Conservation (phyloP, 306 rosid species). For the Vicia villosa region DNA sequence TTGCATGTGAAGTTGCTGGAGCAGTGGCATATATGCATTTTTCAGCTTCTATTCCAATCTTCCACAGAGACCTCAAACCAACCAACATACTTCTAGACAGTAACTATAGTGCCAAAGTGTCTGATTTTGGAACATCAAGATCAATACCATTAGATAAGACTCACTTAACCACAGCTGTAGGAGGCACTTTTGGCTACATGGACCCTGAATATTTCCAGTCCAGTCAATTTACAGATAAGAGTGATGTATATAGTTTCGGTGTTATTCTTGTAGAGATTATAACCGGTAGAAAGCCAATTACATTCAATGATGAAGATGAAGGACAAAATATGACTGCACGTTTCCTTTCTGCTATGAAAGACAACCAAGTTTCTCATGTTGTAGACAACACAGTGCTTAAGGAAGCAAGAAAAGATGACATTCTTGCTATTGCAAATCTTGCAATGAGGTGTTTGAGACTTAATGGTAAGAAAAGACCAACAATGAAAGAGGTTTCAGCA, state of each 20-base stretch:
- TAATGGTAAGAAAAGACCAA: slow-evolving; percentile 52
- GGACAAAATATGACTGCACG: slow-evolving; percentile 46
- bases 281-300: slow-evolving; percentile 48
- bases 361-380: slow-evolving; percentile 34
- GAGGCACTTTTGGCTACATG: slow-evolving; percentile 70
- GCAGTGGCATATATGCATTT: slow-evolving; percentile 69
- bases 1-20: slow-evolving; percentile 65
- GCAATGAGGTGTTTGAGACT: slow-evolving; percentile 48
- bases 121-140: slow-evolving; percentile 65
- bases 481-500: slow-evolving; percentile 45
- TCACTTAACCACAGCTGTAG: slow-evolving; percentile 60
- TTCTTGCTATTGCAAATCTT: slow-evolving; percentile 39
- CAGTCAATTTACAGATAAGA: slow-evolving; percentile 57
- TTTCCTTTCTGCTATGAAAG: slow-evolving; percentile 47
- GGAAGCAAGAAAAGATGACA: slow-evolving; percentile 39
- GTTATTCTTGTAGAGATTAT: slow-evolving; percentile 58
- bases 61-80: slow-evolving; percentile 66
- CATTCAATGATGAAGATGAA: slow-evolving; percentile 35
- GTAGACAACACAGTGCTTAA: slow-evolving; percentile 41
- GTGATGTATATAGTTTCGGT: slow-evolving; percentile 61
- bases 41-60: slow-evolving; percentile 58
- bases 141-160: slow-evolving; percentile 54
- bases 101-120: slow-evolving; percentile 41
- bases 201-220: slow-evolving; percentile 69
- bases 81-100: slow-evolving; percentile 59